Conservation (phyloP, 805 yeast species). For the Saccharomycopsis babjevae region DNA sequence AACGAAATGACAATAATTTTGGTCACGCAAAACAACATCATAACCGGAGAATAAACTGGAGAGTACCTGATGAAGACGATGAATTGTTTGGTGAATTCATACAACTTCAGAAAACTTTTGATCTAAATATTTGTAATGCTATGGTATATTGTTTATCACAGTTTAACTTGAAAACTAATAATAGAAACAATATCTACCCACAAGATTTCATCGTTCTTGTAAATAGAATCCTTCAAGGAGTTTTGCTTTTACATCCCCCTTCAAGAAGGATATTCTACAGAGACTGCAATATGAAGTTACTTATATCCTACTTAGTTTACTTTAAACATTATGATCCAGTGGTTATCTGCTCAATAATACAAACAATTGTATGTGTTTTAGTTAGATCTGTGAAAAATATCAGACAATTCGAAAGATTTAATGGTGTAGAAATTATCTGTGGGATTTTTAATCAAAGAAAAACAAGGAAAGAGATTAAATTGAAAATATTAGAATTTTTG, state of each 20-base stretch:
- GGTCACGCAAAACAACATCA: conserved; percentile 1
- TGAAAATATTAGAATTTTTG: conserved; percentile 57
- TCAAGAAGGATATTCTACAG: conserved; percentile 41
- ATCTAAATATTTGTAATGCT: conserved; percentile 37
- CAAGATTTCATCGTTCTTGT: conserved; percentile 20
- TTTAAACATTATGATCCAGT: conserved; percentile 14
- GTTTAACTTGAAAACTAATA: conserved; percentile 18
- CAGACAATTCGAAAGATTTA: conserved; percentile 45
- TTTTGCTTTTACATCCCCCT: conserved; percentile 46
- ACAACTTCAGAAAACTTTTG: conserved; percentile 41
- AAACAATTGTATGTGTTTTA: conserved; percentile 47
- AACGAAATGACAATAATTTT: not conserved
- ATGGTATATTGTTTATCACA: conserved; percentile 25
- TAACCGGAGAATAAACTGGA: conserved; percentile 22
- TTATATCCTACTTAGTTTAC: conserved; percentile 9
- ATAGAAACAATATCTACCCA: conserved; percentile 14
- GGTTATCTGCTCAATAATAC: conserved; percentile 34
- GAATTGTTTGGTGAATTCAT: conserved; percentile 31
- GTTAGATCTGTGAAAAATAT: conserved; percentile 48
- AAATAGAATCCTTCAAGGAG: conserved; percentile 44
- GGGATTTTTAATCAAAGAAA: conserved; percentile 30
- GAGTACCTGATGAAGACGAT: conserved; percentile 22
- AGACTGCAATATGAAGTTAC: conserved; percentile 29
- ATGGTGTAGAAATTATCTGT: conserved; percentile 48
- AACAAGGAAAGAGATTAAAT: conserved; percentile 43